Evolutionary conservation across 2,329 filamentous ascomycete species (phyloP), one percentile per base, ranked within the genome.

Genomic region (Colletotrichum sp.): DNA sequence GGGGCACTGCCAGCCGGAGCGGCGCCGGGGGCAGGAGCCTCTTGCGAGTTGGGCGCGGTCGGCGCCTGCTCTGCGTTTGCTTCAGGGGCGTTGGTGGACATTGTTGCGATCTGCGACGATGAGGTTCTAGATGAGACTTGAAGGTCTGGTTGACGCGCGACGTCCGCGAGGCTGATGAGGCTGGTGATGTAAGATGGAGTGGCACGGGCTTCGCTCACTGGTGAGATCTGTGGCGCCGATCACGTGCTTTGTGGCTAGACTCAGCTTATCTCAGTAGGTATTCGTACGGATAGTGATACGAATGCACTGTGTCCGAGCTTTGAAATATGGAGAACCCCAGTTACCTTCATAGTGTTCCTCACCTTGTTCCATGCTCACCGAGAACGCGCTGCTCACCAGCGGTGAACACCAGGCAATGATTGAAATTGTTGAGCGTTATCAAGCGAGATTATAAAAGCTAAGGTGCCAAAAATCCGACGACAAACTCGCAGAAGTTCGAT

Each of bases 31-130:
- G 64, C 56, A 25, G 62, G 62, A 8, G 65, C 34, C 28, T 77
- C 67, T 30, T 77, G 75, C 9, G 67, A 66, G 69, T 36, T 73
- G 27, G 68, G 72, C 6, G 68, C 75, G n/a, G 69, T 73, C 28
- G 80, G 76, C 6, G 79, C 80, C 76, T 83, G 79, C 71, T 84
- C 74, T 25, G 66, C 81, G 28, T 74, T 77, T 30, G 80, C 83
- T 71, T 85, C 83, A 65, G 83, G 82, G 55, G 81, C 80, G 77
- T 84, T 84, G 75, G 80, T 81, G 61, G 83, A 80, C 85, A 86
- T 86, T 22, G 77, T 81, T 36, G 7, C 16, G 77, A 75, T 48
- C 36, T 25, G 36, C 18, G 67, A 27, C 22, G 68, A 58, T 13
- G 61, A 34, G 22, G 16, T 64, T 36, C 66, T 75, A 5, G 28